These are phyloP conservation scores for Pseudocercospora eumusae DNA, from an alignment of 2,329 filamentous ascomycete species.

Conservation along the genomic window DNA sequence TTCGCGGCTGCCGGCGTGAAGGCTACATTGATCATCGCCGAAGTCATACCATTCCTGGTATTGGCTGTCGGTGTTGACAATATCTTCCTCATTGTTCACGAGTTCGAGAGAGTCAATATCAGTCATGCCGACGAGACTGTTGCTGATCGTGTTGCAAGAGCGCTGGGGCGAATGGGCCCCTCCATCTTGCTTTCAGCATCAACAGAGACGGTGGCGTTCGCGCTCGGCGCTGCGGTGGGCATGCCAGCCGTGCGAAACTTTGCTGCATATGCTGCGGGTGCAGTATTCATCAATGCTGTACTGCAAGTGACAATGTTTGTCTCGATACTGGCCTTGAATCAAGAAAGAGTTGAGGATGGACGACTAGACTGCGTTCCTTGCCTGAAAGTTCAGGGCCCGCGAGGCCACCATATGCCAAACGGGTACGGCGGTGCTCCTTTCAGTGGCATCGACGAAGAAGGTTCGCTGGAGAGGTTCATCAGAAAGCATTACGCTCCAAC, in stretches of 20 bases:
- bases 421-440: slow-evolving; percentile 64
- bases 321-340: slow-evolving; percentile 86
- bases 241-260: slow-evolving; percentile 99
- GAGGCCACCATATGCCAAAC: slow-evolving; percentile 63
- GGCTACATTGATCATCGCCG: slow-evolving; percentile 94
- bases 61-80: slow-evolving; percentile 97
- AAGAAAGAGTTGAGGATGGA: slow-evolving; percentile 82
- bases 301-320: slow-evolving; percentile 97
- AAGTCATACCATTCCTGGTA: slow-evolving; percentile 97
- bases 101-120: slow-evolving; percentile 92
- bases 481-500: slow-evolving; percentile 83
- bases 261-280: slow-evolving; percentile 91
- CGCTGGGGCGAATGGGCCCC: slow-evolving; percentile 93
- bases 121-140: slow-evolving; percentile 88
- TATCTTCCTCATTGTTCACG: slow-evolving; percentile 97
- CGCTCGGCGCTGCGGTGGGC: slow-evolving; percentile 86
- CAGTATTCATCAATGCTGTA: slow-evolving; percentile 95
- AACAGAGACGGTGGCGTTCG: slow-evolving; percentile 91
- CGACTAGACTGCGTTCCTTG: slow-evolving; percentile 92
- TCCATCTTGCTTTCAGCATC: slow-evolving; percentile 94
- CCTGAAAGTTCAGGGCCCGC: slow-evolving; percentile 73
- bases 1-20: slow-evolving; percentile 92
- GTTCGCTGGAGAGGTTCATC: slow-evolving; percentile 80
- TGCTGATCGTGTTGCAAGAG: slow-evolving; percentile 79
- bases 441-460: slow-evolving; percentile 75